Evolutionary conservation across 164 flowering plant species (phyloP), one percentile per base, ranked within the genome.

Genomic region (Berberis thunbergii): DNA sequence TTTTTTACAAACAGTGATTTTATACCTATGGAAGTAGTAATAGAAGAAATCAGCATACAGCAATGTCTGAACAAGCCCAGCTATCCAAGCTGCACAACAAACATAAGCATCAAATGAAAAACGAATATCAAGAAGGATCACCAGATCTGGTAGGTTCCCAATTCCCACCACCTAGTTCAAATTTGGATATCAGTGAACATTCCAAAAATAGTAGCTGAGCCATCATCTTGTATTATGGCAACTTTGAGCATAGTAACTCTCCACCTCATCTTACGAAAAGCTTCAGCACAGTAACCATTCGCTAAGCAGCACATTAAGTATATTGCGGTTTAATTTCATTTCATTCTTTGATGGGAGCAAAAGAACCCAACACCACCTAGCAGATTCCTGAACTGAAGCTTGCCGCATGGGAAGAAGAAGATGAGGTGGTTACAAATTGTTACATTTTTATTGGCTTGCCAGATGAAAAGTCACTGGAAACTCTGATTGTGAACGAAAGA

Each of bases 31-130:
- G 74, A 92, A 85, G 74, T 92, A 89, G 64, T 89, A 92, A 62
- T 92, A 92, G 78, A 92, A 92, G 86, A 92, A 92, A 74, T 92
- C 98, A 9, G 84, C 98, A 77, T 89, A 92, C 3, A 92, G 87
- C 73, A 85, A 69, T 49, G 98, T 92, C 76, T 92, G 98, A 50
- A 92, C 84, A 57, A 89, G 82, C 61, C 96, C 96, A 6, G 96
- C 60, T 44, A 89, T 77, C 96, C 98, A 92, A 59, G 96, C 98
- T 92, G 93, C 80, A 76, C 39, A n/a, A 5, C 49, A 54, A 45
- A 43, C 49, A 39, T 52, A 52, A 52, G 4, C 54, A 52, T 10
- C 26, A 26, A 26, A 26, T 26, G 26, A 26, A 10, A 52, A 26
- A 52, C n/a, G n/a, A 52, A 46, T 46, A 8, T 4, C 10, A 4